Conservation (phyloP, 176 grass and related monocot genomes). For the Alloteropsis semialata region DNA sequence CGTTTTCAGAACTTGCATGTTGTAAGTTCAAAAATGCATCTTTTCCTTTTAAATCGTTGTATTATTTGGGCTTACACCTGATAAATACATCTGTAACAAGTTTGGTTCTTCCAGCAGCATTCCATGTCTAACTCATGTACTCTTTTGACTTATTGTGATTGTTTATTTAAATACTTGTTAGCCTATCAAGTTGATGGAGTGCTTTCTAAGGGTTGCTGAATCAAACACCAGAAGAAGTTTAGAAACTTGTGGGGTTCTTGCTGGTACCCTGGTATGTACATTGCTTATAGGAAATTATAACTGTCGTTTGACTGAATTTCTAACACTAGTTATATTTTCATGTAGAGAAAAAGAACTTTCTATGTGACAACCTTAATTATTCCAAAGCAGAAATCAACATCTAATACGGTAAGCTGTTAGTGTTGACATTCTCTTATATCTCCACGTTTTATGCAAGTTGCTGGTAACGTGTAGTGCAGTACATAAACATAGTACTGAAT, state of each 20-base stretch:
- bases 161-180: slow-evolving; percentile 37
- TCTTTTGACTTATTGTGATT: not conserved
- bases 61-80: slow-evolving; percentile 6
- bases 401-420: slow-evolving; percentile 73
- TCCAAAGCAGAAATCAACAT: slow-evolving; percentile 95
- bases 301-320: slow-evolving; percentile 21
- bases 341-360: slow-evolving; percentile 98
- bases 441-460: not conserved
- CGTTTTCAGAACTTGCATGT: slow-evolving; percentile 90
- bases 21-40: slow-evolving; percentile 56
- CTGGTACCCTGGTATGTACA: slow-evolving; percentile 82
- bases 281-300: slow-evolving; percentile 4
- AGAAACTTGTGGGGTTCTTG: slow-evolving; percentile 99
- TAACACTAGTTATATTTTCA: slow-evolving; percentile 39
- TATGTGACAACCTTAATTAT: slow-evolving; percentile 91
- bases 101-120: slow-evolving; percentile 23
- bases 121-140: slow-evolving; percentile 32
- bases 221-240: slow-evolving; percentile 87
- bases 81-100: slow-evolving; percentile 18
- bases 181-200: slow-evolving; percentile 97
- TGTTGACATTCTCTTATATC: slow-evolving; percentile 19
- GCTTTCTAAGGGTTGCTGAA: slow-evolving; percentile 93
- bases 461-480: not conserved
- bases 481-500: slow-evolving; percentile 7
- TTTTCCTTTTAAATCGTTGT: slow-evolving; percentile 19